Conservation (phyloP, 179 eudicot genomes). For the Amaranthus tricolor region DNA sequence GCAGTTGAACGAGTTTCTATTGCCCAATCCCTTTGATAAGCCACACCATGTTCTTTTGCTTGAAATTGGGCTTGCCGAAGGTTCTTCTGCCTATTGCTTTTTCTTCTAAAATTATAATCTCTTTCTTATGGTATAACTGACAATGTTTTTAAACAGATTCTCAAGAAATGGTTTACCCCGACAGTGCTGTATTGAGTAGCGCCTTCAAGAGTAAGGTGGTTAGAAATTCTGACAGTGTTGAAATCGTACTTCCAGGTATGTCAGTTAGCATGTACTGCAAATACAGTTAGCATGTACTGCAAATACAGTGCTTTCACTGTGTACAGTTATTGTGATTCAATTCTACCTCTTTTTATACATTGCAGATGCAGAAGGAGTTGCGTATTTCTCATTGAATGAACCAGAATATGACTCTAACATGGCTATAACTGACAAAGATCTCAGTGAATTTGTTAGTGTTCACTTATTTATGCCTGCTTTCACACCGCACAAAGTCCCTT, state of each 20-base stretch:
- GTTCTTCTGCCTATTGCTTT: conserved; percentile 28
- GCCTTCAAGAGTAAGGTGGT: conserved; percentile 48
- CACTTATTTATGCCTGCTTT: conserved; percentile 19
- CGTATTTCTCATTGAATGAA: conserved; percentile 58
- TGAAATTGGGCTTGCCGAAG: conserved; percentile 67
- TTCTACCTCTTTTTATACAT: not conserved
- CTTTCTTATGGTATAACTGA: conserved; percentile 12
- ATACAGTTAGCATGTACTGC: not conserved
- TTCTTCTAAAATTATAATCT: not conserved
- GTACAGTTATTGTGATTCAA: not conserved
- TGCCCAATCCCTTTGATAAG: conserved; percentile 90
- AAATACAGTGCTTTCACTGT: not conserved
- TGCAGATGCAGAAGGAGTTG: conserved; percentile 57
- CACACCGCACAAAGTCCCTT: not conserved
- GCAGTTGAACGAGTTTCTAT: conserved; percentile 79
- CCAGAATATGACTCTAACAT: conserved; percentile 32
- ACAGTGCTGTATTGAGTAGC: conserved; percentile 25
- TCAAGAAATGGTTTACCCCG: conserved; percentile 35
- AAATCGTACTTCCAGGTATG: conserved; percentile 74
- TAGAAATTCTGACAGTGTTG: conserved; percentile 34
- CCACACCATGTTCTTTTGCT: conserved; percentile 77
- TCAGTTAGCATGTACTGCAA: not conserved
- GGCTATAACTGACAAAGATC: conserved; percentile 50
- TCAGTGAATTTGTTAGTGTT: conserved; percentile 68
- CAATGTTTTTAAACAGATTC: conserved; percentile 37